Percentiles rank a stretch among this genome's conserved stretches.
Evolutionary conservation across 768 basidiomycete genomes (phyloP).

Genomic region (Tulasnella sp.): DNA sequence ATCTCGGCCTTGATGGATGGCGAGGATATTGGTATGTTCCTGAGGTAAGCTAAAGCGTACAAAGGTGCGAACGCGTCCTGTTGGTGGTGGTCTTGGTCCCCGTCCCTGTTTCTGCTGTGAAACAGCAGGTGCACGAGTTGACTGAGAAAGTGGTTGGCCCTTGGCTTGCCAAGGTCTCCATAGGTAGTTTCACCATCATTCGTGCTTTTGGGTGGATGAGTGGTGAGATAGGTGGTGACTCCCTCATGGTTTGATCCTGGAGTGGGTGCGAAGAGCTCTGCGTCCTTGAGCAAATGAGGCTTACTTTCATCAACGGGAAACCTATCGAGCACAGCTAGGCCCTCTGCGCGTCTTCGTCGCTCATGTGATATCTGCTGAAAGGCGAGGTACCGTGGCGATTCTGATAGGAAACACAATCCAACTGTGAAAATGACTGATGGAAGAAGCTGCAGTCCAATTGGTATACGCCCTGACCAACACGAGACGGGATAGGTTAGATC

Average conservation of each 20-base stretch:
- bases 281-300: not conserved
- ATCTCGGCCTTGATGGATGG: constrained; percentile 1
- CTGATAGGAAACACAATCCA: constrained; percentile 8
- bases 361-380: not conserved
- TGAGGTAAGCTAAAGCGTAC: constrained; percentile 6
- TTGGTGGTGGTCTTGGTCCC: too few relatives aligned
- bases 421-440: constrained; percentile 9
- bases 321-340: not conserved
- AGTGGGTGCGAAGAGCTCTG: not conserved
- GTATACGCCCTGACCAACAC: constrained; percentile 1
- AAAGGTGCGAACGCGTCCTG: not conserved
- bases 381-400: constrained; percentile 10
- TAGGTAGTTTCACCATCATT: too few relatives aligned
- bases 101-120: too few relatives aligned
- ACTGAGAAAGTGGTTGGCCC: too few relatives aligned
- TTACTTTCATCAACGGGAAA: too few relatives aligned
- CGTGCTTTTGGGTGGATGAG: too few relatives aligned
- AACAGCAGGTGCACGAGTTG: too few relatives aligned
- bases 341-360: not conserved
- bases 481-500: not conserved
- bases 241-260: not conserved
- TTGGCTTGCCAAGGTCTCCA: too few relatives aligned
- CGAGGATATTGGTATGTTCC: not conserved
- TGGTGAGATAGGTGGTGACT: too few relatives aligned
- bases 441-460: constrained; percentile 11